Evolutionary conservation across 345 rosid genomes (phyloP), one percentile per base, ranked within the genome.

Genomic region (Balakata baccata): DNA sequence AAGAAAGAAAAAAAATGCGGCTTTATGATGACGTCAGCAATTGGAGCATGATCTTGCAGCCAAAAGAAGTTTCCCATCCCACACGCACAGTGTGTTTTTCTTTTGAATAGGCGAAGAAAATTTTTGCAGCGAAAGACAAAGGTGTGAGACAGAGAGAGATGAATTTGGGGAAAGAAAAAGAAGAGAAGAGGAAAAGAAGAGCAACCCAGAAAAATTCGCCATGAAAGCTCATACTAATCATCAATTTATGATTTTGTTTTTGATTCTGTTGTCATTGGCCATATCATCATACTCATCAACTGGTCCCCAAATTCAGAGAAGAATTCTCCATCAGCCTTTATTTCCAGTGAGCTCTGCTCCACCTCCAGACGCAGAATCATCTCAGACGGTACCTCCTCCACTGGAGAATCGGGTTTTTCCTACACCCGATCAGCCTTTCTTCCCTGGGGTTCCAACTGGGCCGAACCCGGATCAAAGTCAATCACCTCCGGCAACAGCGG

Each of bases 261-360:
- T 81, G 57, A 3, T 81, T 57, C 49, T 64, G 3, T 56, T 52
- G 38, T 2, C 49, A 59, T 16, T 78, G 41, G 25, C 64, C 11
- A 11, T 54, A 0, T 18, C 70, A 1, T 18, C 57, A 39, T 54
- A 84, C 2, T 46, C 68, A 5, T 57, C 75, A 64, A 9, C 45
- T 39, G 53, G 20, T 17, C 41, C 49, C 78, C 43, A 56, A 69
- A 34, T 62, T 77, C 83, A 74, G 64, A 82, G 98, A 22, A 84
- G 98, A 79, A 79, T 94, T 76, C 89, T 94, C 41, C 98, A 94
- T 74, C 97, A 94, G 80, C 98, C 98, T 52, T 74, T 94, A 70
- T 91, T 86, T 50, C 97, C 98, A 13, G 96, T 50, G 1, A 69
- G 53, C 74, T 76, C 92, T 2, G 80, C 86, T 1, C 89, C 92